Evolutionary conservation across 2,329 filamentous ascomycete genomes (phyloP).

Genomic region (Fusarium papillatum): DNA sequence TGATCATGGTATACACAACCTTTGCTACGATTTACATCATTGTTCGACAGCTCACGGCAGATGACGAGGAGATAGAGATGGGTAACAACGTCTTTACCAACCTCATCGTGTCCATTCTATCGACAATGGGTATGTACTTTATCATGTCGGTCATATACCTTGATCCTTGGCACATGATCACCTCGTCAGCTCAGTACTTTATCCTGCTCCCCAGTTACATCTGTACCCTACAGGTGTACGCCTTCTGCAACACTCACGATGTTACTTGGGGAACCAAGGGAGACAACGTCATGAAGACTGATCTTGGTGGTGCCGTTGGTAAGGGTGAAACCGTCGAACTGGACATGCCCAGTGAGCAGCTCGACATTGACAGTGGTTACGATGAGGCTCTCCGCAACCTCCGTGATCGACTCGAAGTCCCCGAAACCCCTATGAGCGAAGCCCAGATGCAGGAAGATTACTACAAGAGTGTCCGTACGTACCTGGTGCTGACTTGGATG

Average conservation of each 20-base stretch:
- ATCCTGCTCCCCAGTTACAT: slow-evolving; percentile 93
- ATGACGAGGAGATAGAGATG: slow-evolving; percentile 65
- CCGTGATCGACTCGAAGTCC: slow-evolving; percentile 90
- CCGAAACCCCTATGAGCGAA: slow-evolving; percentile 72
- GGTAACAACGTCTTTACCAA: slow-evolving; percentile 96
- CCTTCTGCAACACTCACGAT: slow-evolving; percentile 73
- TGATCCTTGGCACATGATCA: slow-evolving; percentile 99
- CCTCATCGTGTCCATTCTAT: slow-evolving; percentile 89
- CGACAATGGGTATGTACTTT: slow-evolving; percentile 95
- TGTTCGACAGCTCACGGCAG: slow-evolving; percentile 77
- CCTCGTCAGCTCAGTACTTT: slow-evolving; percentile 92
- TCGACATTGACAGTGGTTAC: slow-evolving; percentile 98
- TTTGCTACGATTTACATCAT: slow-evolving; percentile 94
- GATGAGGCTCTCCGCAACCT: slow-evolving; percentile 97
- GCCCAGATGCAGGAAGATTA: slow-evolving; percentile 96
- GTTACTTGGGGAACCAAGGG: slow-evolving; percentile 79
- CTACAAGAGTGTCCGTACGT: slow-evolving; percentile 96
- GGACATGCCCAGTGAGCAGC: slow-evolving; percentile 97
- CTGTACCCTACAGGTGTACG: slow-evolving; percentile 97
- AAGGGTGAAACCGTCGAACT: slow-evolving; percentile 89
- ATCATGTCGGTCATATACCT: slow-evolving; percentile 96
- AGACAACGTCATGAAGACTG: slow-evolving; percentile 94
- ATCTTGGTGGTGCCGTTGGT: slow-evolving; percentile 87
- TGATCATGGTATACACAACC: slow-evolving; percentile 97
- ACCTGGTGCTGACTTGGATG: slow-evolving; percentile 98